phyloP scores from a whole-genome alignment of 2,329 filamentous ascomycete genomes.

The Neofusicoccum cordaticola region DNA sequence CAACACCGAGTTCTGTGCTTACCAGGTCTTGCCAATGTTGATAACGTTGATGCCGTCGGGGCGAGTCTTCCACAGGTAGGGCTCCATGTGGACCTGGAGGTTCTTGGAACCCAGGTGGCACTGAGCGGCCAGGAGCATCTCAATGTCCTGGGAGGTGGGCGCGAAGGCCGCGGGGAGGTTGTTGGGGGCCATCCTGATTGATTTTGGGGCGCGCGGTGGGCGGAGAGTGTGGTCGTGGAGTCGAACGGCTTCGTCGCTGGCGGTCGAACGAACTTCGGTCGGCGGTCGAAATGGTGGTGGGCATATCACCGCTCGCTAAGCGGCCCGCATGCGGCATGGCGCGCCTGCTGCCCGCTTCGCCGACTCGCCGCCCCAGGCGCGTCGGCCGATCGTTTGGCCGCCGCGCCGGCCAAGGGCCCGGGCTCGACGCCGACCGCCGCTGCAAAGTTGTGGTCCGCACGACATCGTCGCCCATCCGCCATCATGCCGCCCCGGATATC shows the following conservation, averaged over 20 bases:
- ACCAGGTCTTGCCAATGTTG: slow-evolving; percentile 99
- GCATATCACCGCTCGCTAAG: slow-evolving; percentile 21
- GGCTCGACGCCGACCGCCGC: background rate
- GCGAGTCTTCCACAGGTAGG: slow-evolving; percentile 99
- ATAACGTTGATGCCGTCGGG: slow-evolving; percentile 97
- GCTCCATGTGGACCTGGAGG: slow-evolving; percentile 98
- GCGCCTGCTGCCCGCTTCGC: background rate
- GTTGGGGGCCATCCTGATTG: slow-evolving; percentile 84
- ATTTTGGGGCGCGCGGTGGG: slow-evolving; percentile 26
- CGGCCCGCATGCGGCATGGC: slow-evolving; percentile 19
- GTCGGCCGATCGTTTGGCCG: slow-evolving; percentile 14
- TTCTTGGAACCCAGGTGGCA: slow-evolving; percentile 98
- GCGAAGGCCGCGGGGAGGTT: slow-evolving; percentile 96
- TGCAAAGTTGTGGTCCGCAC: slow-evolving; percentile 6
- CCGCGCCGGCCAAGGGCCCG: background rate
- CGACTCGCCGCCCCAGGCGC: background rate
- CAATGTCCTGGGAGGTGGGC: slow-evolving; percentile 96
- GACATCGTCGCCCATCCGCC: slow-evolving; percentile 12
- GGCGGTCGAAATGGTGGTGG: slow-evolving; percentile 19
- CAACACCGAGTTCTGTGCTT: slow-evolving; percentile 41
- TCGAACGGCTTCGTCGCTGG: slow-evolving; percentile 24
- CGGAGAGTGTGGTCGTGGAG: slow-evolving; percentile 18
- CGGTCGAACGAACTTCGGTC: slow-evolving; percentile 17
- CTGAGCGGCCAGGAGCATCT: slow-evolving; percentile 98
- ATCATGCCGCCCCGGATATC: slow-evolving; percentile 51